Conservation (phyloP, 371 early-diverging fungal species). For the Nematocida displodere region DNA sequence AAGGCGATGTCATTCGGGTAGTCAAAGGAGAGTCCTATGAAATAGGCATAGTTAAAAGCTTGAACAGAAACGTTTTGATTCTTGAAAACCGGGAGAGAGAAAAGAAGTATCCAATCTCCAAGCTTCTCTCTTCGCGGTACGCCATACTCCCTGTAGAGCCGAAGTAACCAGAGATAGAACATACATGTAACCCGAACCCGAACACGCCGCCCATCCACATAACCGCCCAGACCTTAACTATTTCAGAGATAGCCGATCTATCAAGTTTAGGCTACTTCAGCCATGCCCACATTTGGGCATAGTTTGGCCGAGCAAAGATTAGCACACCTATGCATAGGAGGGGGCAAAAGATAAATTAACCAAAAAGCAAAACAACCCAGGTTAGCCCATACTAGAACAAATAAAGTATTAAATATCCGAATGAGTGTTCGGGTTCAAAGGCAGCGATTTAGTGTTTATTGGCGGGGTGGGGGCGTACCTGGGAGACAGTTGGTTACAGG, state of each 20-base stretch:
- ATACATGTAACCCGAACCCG: not conserved
- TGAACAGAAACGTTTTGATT: conserved; percentile 24
- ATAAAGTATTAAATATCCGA: not conserved
- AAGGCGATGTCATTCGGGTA: conserved; percentile 42
- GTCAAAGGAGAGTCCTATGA: conserved; percentile 44
- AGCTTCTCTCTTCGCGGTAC: conserved; percentile 48
- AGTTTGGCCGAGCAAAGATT: too few relatives aligned
- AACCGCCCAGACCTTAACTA: too few relatives aligned
- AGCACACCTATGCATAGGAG: too few relatives aligned
- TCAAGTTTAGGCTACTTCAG: too few relatives aligned
- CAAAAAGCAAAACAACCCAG: too few relatives aligned
- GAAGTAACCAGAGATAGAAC: not conserved
- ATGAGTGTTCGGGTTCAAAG: not conserved
- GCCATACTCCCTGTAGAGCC: not conserved
- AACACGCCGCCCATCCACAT: not conserved
- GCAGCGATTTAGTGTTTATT: not conserved
- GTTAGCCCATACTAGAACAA: too few relatives aligned
- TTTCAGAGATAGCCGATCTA: too few relatives aligned
- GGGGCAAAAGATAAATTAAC: too few relatives aligned
- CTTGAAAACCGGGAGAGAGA: conserved; percentile 35
- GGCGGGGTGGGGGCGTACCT: not conserved
- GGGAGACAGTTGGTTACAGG: too few relatives aligned
- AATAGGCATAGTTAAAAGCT: conserved; percentile 17
- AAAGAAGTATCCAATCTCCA: conserved; percentile 41
- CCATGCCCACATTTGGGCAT: too few relatives aligned